Conservation (phyloP, 345 rosid species). For the Ceriops tagal region DNA sequence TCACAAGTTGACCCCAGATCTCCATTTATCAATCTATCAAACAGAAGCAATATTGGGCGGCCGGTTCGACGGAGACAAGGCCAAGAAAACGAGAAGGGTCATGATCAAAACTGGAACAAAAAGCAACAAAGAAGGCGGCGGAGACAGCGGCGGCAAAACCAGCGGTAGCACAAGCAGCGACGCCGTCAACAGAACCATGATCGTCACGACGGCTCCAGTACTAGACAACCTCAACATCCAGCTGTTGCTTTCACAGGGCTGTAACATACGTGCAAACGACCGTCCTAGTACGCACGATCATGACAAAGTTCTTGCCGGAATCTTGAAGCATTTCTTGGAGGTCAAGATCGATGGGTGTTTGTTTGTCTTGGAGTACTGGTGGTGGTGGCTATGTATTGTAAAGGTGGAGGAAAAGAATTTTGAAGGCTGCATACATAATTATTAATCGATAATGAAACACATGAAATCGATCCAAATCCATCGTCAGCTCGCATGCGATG, state of each 20-base stretch:
- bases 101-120: constrained; percentile 21
- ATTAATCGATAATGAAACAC: neutral
- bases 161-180: constrained; percentile 17
- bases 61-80: constrained; percentile 13
- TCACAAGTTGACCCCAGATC: neutral
- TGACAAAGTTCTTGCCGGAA: neutral
- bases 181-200: constrained; percentile 6
- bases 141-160: constrained; percentile 23
- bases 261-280: neutral
- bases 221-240: neutral
- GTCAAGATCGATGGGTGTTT: neutral
- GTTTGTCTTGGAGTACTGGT: neutral
- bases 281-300: neutral
- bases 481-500: too few relatives aligned
- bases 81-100: constrained; percentile 22
- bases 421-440: neutral
- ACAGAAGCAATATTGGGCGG: neutral
- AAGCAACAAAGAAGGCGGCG: constrained; percentile 20
- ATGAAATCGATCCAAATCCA: neutral
- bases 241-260: neutral
- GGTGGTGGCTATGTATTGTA: neutral
- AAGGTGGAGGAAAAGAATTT: neutral
- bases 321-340: neutral
- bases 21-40: neutral
- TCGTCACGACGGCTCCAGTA: constrained; percentile 2